Base-by-base conservation (phyloP, 768 basidiomycete genomes). In the Pisolithus tinctorius region DNA sequence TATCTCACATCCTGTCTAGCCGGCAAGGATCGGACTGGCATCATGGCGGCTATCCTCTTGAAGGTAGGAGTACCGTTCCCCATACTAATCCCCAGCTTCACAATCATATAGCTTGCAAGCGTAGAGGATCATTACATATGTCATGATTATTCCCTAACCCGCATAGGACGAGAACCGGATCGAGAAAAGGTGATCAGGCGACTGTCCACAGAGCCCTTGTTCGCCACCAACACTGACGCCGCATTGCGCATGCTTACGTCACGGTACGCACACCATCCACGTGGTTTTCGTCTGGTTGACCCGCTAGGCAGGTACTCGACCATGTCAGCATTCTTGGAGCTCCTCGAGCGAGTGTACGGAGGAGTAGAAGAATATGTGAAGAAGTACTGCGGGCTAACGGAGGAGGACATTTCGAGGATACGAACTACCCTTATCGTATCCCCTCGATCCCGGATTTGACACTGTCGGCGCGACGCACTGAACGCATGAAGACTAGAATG, bases 231-330 rank as follows among this genome's bases (percentile, higher is more conserved):
- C 57, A 80, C 76, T 39, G 79, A 86, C 50, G 86, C 86, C 23
- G 86, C 86, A 2, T 70, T 88, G n/a, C 89, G 87, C 54, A 87
- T 90, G 86, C 80, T 91, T 48, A 80, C 83, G 4, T 89, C 86
- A 58, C 78, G 84, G 88, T 86, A 61, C 48, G 77, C 17, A 39
- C 25, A 39, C 9, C 42, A 8, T 29, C n/a, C 4, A 25, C n/a
- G 38, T 6, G 8, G 17, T 20, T 6, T 25, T 23, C 45, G 13
- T 20, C 23, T 4, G 17, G 25, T 26, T 52, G 11, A 52, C 20
- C 39, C 20, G 4, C n/a, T 8, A 40, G 34, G 38, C 55, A 89
- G 89, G 47, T 76, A 74, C 43, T 84, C 84, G 59, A 88, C 86
- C 1, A 92, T 92, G 88, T 55, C 72, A n/a, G 81, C 83, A 1